Evolutionary conservation across 495 filamentous ascomycete genomes (phyloP).

Genomic region (Hypoxylon fragiforme): DNA sequence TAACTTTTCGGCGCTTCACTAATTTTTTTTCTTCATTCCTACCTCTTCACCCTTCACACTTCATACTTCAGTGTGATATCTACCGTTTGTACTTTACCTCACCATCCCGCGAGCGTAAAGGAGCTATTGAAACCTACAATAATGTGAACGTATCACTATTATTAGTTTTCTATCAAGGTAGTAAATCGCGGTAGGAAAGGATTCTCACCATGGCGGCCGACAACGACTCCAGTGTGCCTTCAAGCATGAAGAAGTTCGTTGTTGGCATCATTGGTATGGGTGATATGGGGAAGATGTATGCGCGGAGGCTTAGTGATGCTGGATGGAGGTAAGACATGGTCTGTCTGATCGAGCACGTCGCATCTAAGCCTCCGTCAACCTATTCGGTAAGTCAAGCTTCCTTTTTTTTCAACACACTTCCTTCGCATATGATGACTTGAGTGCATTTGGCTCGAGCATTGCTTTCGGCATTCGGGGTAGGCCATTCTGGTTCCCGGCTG

Average conservation of each 20-base stretch:
- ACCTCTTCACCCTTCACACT: slow-evolving; percentile 1
- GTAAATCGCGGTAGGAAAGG: slow-evolving; percentile 9
- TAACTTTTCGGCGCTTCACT: slow-evolving; percentile 9
- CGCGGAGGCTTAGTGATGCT: slow-evolving; percentile 78
- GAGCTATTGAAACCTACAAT: background rate
- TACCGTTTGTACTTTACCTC: background rate
- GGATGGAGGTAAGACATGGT: slow-evolving; percentile 83
- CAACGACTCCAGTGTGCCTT: slow-evolving; percentile 22
- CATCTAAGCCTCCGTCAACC: slow-evolving; percentile 23
- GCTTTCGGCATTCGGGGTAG: slow-evolving; percentile 45
- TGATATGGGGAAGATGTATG: slow-evolving; percentile 99
- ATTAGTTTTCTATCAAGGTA: slow-evolving; percentile 10
- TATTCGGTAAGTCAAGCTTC: slow-evolving; percentile 31
- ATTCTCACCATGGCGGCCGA: slow-evolving; percentile 28
- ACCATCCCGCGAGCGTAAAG: background rate
- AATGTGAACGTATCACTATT: slow-evolving; percentile 19
- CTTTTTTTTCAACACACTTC: slow-evolving; percentile 28
- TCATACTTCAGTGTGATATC: slow-evolving; percentile 4
- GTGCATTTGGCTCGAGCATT: slow-evolving; percentile 99
- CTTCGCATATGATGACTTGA: slow-evolving; percentile 89
- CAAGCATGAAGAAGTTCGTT: slow-evolving; percentile 62
- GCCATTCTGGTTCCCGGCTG: slow-evolving; percentile 41
- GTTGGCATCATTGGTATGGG: slow-evolving; percentile 98
- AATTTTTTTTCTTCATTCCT: slow-evolving; percentile 16
- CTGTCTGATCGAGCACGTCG: slow-evolving; percentile 20